Conservation (phyloP, 2,329 filamentous ascomycete species). For the Arthrobotrys pseudoclavata region DNA sequence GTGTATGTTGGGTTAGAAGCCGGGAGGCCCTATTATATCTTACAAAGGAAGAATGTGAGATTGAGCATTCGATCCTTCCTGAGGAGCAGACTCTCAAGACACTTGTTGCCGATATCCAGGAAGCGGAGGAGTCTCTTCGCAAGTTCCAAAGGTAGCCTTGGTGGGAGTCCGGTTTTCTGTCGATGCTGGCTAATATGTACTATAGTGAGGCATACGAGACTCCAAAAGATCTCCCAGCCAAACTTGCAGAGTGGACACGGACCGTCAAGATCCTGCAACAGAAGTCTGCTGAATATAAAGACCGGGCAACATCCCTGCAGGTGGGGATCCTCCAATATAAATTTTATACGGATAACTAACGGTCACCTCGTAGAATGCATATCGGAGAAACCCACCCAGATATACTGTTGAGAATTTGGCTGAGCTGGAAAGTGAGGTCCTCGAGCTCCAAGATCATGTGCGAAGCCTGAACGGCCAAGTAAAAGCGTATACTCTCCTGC, state of each 20-base stretch:
- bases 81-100: conserved; percentile 73
- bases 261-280: conserved; percentile 76
- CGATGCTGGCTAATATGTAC: conserved; percentile 2
- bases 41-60: conserved; percentile 70
- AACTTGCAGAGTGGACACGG: conserved; percentile 81
- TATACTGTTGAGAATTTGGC: conserved; percentile 72
- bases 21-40: conserved; percentile 69
- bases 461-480: conserved; percentile 75
- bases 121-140: conserved; percentile 35
- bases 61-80: conserved; percentile 72
- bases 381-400: conserved; percentile 65
- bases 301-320: conserved; percentile 69
- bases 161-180: neutral
- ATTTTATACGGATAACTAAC: conserved; percentile 11
- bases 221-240: conserved; percentile 73
- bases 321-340: conserved; percentile 40
- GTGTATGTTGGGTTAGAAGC: neutral
- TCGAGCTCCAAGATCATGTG: conserved; percentile 72
- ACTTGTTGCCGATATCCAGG: conserved; percentile 70
- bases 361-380: conserved; percentile 9
- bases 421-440: conserved; percentile 73
- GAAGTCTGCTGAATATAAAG: conserved; percentile 77
- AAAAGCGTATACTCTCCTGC: conserved; percentile 77
- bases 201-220: conserved; percentile 41
- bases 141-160: conserved; percentile 41